Evolutionary conservation across 768 basidiomycete species (phyloP), one percentile per base, ranked within the genome.

Genomic region (Amyloporia xantha): DNA sequence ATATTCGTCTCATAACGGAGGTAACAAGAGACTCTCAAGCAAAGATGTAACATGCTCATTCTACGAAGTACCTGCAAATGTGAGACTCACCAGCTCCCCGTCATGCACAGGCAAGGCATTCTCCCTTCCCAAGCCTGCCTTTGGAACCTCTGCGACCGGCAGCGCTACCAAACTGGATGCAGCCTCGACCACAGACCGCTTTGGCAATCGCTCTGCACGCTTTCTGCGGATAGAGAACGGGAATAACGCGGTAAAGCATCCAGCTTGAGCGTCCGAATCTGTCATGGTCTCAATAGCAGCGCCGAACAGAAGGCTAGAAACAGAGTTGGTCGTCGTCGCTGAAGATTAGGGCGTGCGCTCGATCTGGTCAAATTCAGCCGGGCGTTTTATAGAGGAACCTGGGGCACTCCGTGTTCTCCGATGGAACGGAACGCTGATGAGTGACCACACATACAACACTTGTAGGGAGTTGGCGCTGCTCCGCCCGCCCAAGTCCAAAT

Each of bases 231-330:
- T 17, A 1, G 26, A 28, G 39, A 30, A 37, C 11, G 24, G 21
- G 27, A 54, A 48, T n/a, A 55, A 27, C 3, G 26, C 26, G 1
- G 44, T 4, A 17, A 51, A 55, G 40, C 54, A 55, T 15, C 54
- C 50, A 13, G 36, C 36, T 30, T 49, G 33, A 5, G 30, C 13
- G 11, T 47, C 44, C 5, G 35, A n/a, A 11, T 5, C 24, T 17
- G 39, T 9, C 44, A 46, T 38, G n/a, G n/a, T n/a, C n/a, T n/a
- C n/a, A n/a, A n/a, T n/a, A n/a, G n/a, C n/a, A n/a, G n/a, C n/a
- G n/a, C n/a, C n/a, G n/a, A n/a, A n/a, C n/a, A n/a, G n/a, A n/a
- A n/a, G n/a, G n/a, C n/a, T n/a, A n/a, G n/a, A n/a, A n/a, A n/a
- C n/a, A n/a, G n/a, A n/a, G n/a, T n/a, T n/a, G n/a, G n/a, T n/a